These are phyloP conservation scores for Salisapilia sapeloensis DNA, from an alignment of 352 stramenopile species.

Conservation along the genomic window DNA sequence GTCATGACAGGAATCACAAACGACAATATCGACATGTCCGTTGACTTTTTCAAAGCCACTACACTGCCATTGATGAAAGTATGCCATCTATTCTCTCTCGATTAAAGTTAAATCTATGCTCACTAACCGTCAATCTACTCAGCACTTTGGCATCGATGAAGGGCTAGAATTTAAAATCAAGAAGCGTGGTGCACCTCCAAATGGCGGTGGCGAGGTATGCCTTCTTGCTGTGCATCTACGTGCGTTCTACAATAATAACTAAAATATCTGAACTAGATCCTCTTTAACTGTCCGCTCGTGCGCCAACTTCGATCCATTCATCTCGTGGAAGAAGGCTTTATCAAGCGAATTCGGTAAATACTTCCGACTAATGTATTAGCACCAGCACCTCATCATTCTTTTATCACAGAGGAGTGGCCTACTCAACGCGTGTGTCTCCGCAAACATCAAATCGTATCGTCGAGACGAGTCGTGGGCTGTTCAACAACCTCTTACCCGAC, in stretches of 20 bases:
- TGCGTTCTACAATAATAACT: conserved; percentile 12
- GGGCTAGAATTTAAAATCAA: conserved; percentile 76
- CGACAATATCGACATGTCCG: conserved; percentile 76
- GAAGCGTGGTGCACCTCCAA: conserved; percentile 80
- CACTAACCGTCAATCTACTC: neutral
- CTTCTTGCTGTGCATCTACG: neutral
- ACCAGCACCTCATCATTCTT: neutral
- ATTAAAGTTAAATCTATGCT: too few species aligned
- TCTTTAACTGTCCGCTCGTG: conserved; percentile 92
- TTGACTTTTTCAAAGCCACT: conserved; percentile 91
- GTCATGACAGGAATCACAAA: conserved; percentile 95
- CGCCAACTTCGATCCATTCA: conserved; percentile 89
- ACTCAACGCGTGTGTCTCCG: conserved; percentile 94
- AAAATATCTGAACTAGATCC: conserved; percentile 56
- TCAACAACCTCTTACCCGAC: conserved; percentile 97
- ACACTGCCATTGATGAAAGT: conserved; percentile 87
- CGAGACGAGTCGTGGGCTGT: conserved; percentile 88
- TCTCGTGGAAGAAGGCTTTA: conserved; percentile 92
- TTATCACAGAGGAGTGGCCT: conserved; percentile 77
- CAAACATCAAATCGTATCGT: conserved; percentile 96
- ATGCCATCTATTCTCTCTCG: neutral
- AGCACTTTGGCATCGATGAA: conserved; percentile 92
- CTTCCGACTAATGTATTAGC: neutral
- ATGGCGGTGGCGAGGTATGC: conserved; percentile 47
- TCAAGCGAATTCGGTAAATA: conserved; percentile 91